Conservation (phyloP, 2,329 filamentous ascomycete genomes). For the Hymenotorrendiella dingleyae region DNA sequence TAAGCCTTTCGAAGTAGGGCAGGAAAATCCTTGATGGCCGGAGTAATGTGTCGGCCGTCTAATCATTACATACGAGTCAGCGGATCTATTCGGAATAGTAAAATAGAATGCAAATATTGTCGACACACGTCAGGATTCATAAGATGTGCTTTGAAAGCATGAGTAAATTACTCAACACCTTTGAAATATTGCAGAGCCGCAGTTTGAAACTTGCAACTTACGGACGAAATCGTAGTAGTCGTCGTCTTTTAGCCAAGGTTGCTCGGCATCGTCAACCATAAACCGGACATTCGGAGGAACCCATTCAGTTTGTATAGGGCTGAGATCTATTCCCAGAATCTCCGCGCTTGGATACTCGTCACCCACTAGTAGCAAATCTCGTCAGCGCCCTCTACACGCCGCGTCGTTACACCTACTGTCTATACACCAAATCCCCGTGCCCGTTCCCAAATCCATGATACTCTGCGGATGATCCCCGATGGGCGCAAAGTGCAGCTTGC, state of each 20-base stretch:
- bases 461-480: slow-evolving; percentile 39
- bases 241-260: slow-evolving; percentile 40
- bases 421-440: slow-evolving; percentile 52
- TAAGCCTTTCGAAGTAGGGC: not conserved
- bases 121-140: too few species aligned
- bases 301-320: slow-evolving; percentile 49
- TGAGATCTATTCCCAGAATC: slow-evolving; percentile 48
- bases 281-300: slow-evolving; percentile 48
- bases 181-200: slow-evolving; percentile 38
- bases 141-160: too few species aligned
- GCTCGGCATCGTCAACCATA: slow-evolving; percentile 31
- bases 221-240: slow-evolving; percentile 55
- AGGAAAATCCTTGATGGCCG: not conserved
- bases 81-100: too few species aligned
- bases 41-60: not conserved
- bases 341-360: slow-evolving; percentile 38
- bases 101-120: too few species aligned
- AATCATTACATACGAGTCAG: too few species aligned
- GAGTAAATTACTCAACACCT: not conserved
- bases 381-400: not conserved
- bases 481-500: slow-evolving; percentile 42
- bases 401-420: too few species aligned
- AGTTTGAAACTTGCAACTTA: too few species aligned
- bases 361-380: slow-evolving; percentile 41
- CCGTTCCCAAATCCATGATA: slow-evolving; percentile 50